Evolutionary conservation across 306 rosid species (phyloP).

Genomic region (Luffa acutangula): DNA sequence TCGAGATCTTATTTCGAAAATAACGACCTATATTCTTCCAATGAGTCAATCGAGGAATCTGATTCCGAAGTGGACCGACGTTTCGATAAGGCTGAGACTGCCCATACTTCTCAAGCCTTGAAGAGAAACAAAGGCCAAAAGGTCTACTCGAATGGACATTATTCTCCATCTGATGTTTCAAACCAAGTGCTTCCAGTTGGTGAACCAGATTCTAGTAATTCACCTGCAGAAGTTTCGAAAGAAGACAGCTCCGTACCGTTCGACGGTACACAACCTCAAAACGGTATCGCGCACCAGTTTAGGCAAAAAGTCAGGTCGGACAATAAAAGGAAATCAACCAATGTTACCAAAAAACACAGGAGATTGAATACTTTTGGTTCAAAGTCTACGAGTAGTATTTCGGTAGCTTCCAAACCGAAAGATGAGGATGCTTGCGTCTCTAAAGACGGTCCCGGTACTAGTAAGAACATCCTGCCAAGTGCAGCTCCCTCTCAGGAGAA

Average conservation of each 20-base stretch:
- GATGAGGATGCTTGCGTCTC: slow-evolving; percentile 24
- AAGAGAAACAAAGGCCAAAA: neutral
- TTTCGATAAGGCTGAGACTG: neutral
- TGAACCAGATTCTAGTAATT: neutral
- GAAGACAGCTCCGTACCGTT: neutral
- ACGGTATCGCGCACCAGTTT: neutral
- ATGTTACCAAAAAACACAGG: slow-evolving; percentile 4
- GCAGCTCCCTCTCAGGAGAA: slow-evolving; percentile 20
- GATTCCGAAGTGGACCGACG: slow-evolving; percentile 15
- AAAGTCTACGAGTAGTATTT: neutral
- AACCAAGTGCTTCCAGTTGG: neutral
- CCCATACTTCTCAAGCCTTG: neutral
- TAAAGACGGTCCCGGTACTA: neutral
- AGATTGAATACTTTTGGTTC: neutral
- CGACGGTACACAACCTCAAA: neutral
- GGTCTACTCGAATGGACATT: neutral
- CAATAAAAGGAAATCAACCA: neutral
- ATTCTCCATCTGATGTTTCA: neutral
- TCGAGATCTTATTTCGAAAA: slow-evolving; percentile 32
- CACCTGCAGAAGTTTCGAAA: slow-evolving; percentile 5
- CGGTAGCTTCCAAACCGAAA: slow-evolving; percentile 23
- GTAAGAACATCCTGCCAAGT: slow-evolving; percentile 13
- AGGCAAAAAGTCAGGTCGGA: neutral
- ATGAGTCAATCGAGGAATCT: slow-evolving; percentile 20
- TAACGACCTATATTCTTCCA: neutral